Evolutionary conservation across 2,329 filamentous ascomycete genomes (phyloP), one percentile per base, ranked within the genome.

Genomic region (Xylariaceae sp.): DNA sequence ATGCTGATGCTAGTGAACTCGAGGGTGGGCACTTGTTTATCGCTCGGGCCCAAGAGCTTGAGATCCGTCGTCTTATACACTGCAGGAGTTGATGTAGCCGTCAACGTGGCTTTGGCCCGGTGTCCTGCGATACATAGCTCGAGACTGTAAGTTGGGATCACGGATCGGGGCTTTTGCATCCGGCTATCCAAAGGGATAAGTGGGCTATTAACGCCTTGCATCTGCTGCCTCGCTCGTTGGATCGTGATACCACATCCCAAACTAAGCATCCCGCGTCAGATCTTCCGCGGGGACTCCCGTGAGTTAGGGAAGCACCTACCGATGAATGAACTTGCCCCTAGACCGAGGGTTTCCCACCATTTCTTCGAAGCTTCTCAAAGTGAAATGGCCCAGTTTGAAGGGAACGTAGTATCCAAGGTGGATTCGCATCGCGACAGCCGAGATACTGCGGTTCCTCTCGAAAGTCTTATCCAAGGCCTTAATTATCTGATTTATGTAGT

Each of bases 1-100:
- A 69, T 61, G 39, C 69, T 70, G 6, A 66, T 55, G n/a, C 60
- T 67, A 1, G 60, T 54, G 13, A 70, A 51, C 33, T 67, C 62
- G 18, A 64, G 54, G 18, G 57, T 56, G 5, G 62, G 28, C 13
- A 52, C 45, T 22, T 50, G 57, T 17, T 42, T 41, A 41, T 50
- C 40, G 6, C 44, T 18, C n/a, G 42, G 45, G 22, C 53, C 47
- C 5, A 54, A 50, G 7, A 42, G 45, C 9, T 60, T 19, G 1
- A 46, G 46, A 45, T 53, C 61, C 14, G 16, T 16, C 10, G 34
- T 14, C 3, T 17, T 54, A 49, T 7, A 57, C 45, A 34, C 56
- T 50, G 28, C 62, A 63, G 13, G 51, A 58, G 28, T 50, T 47
- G 9, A 45, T 31, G 7, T 58, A 51, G 13, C 60, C 56, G 42